Base-by-base conservation (phyloP, 2,329 filamentous ascomycete genomes). In the Fusarium sulawesiense region DNA sequence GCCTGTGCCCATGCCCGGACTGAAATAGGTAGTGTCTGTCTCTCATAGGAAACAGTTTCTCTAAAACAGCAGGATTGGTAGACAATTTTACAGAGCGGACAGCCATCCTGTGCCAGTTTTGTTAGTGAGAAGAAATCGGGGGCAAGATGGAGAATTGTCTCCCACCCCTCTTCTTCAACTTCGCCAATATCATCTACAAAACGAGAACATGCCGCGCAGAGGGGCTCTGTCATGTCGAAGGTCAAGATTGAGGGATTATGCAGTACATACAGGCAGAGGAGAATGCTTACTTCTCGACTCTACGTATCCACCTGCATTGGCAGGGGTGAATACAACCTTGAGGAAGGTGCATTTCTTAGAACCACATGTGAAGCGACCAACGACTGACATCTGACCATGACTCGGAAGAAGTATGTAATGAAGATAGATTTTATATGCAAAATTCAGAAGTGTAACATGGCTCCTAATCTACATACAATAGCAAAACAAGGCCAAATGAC, bases 391-490 rank as follows among this genome's bases (percentile, higher is more conserved):
- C 10, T 12, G 18, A 37, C 18, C 18, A n/a, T 37, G 18, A n/a
- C 34, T 37, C 10, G 6, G 40, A n/a, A 40, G 48, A 23, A 10
- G 7, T 29, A 23, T 51, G 13, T 20, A 20, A 13, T 21, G 13
- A 53, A 10, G 16, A 53, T 51, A 18, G 11, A 11, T 51, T 27
- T 41, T 29, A 41, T 42, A 42, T 53, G 32, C 23, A 18, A 42
- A 27, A 18, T 21, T 27, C n/a, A 41, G 23, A 25, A 29, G 18
- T 53, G 18, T 20, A 53, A 34, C 23, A 37, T 37, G 13, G 66
- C 69, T 72, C 48, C 61, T 70, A 75, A 64, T 75, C 64, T 75
- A 76, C 66, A 73, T 56, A 60, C 67, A 69, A 53, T 55, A 53
- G 62, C 60, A 60, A 60, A 69, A 51, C 41, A 56, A 45, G 34